Base-by-base conservation (phyloP, 352 stramenopile species). In the Globisporangium lucens region DNA sequence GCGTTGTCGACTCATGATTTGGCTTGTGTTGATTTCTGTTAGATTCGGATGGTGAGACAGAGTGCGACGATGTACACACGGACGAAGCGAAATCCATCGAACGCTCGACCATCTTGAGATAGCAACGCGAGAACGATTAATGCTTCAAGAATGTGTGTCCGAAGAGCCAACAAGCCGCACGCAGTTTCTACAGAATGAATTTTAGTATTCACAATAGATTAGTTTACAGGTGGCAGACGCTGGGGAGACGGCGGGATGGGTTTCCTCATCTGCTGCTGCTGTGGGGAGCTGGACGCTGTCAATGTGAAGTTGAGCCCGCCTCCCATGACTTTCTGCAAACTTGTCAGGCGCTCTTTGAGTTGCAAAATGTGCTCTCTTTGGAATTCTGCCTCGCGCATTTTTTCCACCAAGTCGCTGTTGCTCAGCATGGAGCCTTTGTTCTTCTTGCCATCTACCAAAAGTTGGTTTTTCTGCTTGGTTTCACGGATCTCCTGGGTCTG, bases 31-130 rank as follows among this genome's bases (percentile, higher is more conserved):
- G 10, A 20, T 6, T 55, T 30, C 15, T 3, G 27, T 17, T 24
- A 95, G 87, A 89, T 76, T 10, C 84, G 85, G 17, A 89, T 95
- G 77, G 63, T 95, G 56, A 82, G 82, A 10, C 83, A 91, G 66
- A 95, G 87, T 61, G 79, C 77, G 27, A 89, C 83, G 22, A 94
- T 95, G 87, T 95, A 95, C 69, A 89, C 76, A 61, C 77, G 87
- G 13, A 76, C 87, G 43, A 91, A 89, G 68, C 84, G 87, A 30
- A 69, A 66, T 20, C 10, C 56, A 10, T 30, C 61, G 6, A 30
- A 20, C 43, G 9, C 62, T 17, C 46, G 17, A 33, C 35, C 46
- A 20, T 61, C 66, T 4, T 66, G 22, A 66, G 20, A 29, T 17
- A 36, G 12, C 27, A 43, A 33, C 30, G 30, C 30, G 30, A 33